Evolutionary conservation across 2,329 filamentous ascomycete genomes (phyloP), one percentile per base, ranked within the genome.

Genomic region (Didymella pinodella): DNA sequence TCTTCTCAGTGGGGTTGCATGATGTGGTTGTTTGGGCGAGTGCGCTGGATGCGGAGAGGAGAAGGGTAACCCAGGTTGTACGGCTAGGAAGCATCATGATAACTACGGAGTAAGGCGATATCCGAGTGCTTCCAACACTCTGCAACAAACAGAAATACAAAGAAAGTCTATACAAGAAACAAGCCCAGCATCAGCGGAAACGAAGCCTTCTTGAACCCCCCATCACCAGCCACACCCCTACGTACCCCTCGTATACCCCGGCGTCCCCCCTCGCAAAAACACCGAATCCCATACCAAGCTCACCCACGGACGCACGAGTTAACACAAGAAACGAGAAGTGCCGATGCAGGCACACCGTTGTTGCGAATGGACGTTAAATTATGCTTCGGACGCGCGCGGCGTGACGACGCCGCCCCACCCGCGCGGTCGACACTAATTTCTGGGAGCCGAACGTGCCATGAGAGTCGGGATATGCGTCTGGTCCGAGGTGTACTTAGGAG

Each of bases 1-100:
- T 62, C 58, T 77, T 77, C 55, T 76, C 64, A 4, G 65, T 73
- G 4, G 78, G 78, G 52, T 80, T 70, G 63, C 78, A 80, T 31
- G 71, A 66, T 22, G 77, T 79, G 51, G 70, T 76, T 40, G 78
- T 81, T 60, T 80, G 78, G 22, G 72, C 77, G 20, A 64, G 57
- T n/a, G 66, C 51, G 26, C 63, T 60, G 22, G 55, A 22, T 31
- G 38, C 40, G 32, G 47, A 50, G n/a, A 53, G 40, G 10, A 61
- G 45, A 40, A 61, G 29, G 31, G 55, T 45, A 11, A 54, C 36
- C 36, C 45, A 53, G 12, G 57, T 40, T n/a, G 38, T 41, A 32
- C n/a, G 26, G n/a, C 16, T 48, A 41, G 47, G 14, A 28, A 46
- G 25, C 41, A 46, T 50, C 12, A 31, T 54, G 14, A 3, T 25